Evolutionary conservation across 331 rosid species (phyloP).

Genomic region (Prunus yedoensis): DNA sequence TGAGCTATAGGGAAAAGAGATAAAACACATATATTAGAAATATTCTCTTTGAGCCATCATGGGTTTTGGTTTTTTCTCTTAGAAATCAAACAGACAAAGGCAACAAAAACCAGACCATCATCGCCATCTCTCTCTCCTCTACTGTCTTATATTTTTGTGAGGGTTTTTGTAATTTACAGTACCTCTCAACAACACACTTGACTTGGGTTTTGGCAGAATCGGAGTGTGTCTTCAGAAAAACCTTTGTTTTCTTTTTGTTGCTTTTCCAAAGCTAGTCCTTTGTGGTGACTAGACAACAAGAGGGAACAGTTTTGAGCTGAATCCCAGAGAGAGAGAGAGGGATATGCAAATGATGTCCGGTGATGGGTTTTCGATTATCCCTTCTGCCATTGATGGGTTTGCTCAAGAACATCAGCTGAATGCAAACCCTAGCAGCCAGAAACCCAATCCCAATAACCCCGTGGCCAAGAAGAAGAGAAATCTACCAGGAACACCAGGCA

Average conservation of each 20-base stretch:
- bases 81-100: constrained; percentile 53
- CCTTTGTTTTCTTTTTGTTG: constrained; percentile 32
- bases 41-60: constrained; percentile 34
- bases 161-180: constrained; percentile 40
- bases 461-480: constrained; percentile 75
- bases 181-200: constrained; percentile 29
- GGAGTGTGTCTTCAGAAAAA: not conserved
- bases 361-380: constrained; percentile 53
- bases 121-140: constrained; percentile 16
- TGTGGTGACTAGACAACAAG: constrained; percentile 21
- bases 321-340: not conserved
- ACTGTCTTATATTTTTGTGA: constrained; percentile 32
- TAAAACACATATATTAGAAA: not conserved
- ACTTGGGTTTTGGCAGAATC: constrained; percentile 61
- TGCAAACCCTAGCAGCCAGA: constrained; percentile 58
- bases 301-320: not conserved
- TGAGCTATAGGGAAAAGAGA: constrained; percentile 23
- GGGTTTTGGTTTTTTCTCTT: constrained; percentile 58
- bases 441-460: constrained; percentile 47
- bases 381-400: constrained; percentile 52
- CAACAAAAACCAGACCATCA: constrained; percentile 28
- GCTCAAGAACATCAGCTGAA: constrained; percentile 51
- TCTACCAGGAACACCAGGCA: constrained; percentile 93
- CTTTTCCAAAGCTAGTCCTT: constrained; percentile 27
- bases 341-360: constrained; percentile 57